Evolutionary conservation across 2,329 filamentous ascomycete species (phyloP), one percentile per base, ranked within the genome.

Genomic region (Hyphodiscus sp.): DNA sequence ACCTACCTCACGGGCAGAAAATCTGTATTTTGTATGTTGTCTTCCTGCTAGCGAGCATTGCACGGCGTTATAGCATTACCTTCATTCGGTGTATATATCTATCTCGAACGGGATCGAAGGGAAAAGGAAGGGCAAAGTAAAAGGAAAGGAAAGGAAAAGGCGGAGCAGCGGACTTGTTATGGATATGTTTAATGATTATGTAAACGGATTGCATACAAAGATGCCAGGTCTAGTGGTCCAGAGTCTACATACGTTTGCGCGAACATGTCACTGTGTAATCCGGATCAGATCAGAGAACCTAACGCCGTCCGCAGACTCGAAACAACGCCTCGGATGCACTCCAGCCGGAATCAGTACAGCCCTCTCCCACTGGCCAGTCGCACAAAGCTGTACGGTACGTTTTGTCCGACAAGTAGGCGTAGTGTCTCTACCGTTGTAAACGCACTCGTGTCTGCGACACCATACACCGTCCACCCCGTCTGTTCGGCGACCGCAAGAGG

Each of bases 381-480:
- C 43, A 94, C 89, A 73, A 95, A 95, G 70, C 88, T 91, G 70
- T 90, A 92, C 6, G 87, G 87, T 53, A 94, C 88, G 67, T 94
- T 94, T 72, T 94, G 88, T 10, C 89, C 89, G 11, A 92, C 87
- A 20, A 95, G 76, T 55, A 91, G 69, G 60, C 89, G 77, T 52
- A 94, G 71, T 47, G 85, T 92, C 71, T 94, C 87, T 5, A 92
- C 89, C 2, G 87, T 91, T 20, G 87, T 91, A 73, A 91, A 94
- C 0, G 89, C 88, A 53, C 85, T 86, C 30, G 91, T 86, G 69
- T 95, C 89, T 20, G 85, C 86, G 18, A 86, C 81, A 1, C 86
- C 87, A 66, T 92, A 94, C 7, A 87, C 83, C 20, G 84, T 85
- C 76, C 91, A 95, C 0, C 89, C 89, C 52, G 82, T 83, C 64